These are phyloP conservation scores for Coprinopsis sp. DNA, from an alignment of 768 basidiomycete species.

Conservation along the genomic window DNA sequence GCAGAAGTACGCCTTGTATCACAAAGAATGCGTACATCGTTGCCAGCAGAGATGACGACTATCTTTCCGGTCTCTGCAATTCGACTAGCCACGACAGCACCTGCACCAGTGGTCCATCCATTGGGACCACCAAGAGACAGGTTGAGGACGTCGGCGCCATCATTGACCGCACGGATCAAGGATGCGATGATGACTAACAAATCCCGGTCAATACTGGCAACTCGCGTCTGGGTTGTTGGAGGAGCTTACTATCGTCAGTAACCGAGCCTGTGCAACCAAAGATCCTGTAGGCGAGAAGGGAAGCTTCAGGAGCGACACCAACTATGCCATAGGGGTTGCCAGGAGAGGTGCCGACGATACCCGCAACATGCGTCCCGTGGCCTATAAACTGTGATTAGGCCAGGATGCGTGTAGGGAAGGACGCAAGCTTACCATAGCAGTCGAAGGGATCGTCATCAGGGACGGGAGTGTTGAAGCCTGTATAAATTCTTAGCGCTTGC, in stretches of 20 bases:
- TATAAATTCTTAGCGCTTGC: too few relatives aligned
- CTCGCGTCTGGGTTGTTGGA: background rate
- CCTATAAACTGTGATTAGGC: slow-evolving; percentile 16
- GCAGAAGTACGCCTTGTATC: too few relatives aligned
- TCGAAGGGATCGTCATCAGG: slow-evolving; percentile 52
- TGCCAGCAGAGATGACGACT: slow-evolving; percentile 61
- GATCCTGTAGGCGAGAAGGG: slow-evolving; percentile 50
- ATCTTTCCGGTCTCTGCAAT: slow-evolving; percentile 54
- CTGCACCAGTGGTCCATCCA: slow-evolving; percentile 59
- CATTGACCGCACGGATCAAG: slow-evolving; percentile 43
- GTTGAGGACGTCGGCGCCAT: slow-evolving; percentile 59
- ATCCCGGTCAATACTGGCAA: background rate
- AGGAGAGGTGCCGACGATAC: too few relatives aligned
- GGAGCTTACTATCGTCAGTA: slow-evolving; percentile 45
- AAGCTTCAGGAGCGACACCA: slow-evolving; percentile 62
- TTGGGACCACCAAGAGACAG: slow-evolving; percentile 57
- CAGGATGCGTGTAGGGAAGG: background rate
- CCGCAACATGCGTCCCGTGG: slow-evolving; percentile 55
- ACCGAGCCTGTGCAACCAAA: slow-evolving; percentile 55
- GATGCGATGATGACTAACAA: slow-evolving; percentile 42
- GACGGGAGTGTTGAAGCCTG: slow-evolving; percentile 43
- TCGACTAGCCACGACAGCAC: slow-evolving; percentile 53
- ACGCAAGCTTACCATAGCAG: slow-evolving; percentile 30
- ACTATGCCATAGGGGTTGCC: slow-evolving; percentile 52
- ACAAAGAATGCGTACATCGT: slow-evolving; percentile 29